Percentiles rank a stretch among this genome's conserved stretches.
Conservation (phyloP, 176 grass and related monocot species). For the Carex kokanica region DNA sequence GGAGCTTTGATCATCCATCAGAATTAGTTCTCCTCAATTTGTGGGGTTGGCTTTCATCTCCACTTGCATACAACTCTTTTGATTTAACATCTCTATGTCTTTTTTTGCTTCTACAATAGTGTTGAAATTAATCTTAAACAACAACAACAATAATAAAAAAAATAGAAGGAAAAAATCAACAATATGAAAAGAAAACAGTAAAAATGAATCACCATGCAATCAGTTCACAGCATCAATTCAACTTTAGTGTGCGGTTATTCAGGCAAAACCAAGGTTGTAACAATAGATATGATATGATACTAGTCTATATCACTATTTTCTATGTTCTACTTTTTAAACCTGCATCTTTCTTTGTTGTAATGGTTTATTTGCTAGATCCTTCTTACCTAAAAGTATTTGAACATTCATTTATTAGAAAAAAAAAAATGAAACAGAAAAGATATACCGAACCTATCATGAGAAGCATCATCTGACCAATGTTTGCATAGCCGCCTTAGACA, state of each 20-base stretch:
- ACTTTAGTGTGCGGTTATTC: neutral
- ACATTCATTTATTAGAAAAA: neutral
- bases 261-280: neutral
- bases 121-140: conserved; percentile 23
- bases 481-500: conserved; percentile 59
- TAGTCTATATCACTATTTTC: neutral
- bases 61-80: conserved; percentile 29
- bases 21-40: conserved; percentile 39
- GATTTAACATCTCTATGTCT: conserved; percentile 9
- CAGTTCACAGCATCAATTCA: neutral
- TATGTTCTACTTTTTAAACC: neutral
- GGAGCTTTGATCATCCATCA: conserved; percentile 21
- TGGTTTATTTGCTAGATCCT: conserved; percentile 3
- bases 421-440: neutral
- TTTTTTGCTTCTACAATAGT: conserved; percentile 29
- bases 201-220: neutral
- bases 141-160: neutral
- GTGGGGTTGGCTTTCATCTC: conserved; percentile 17
- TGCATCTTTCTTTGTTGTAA: neutral
- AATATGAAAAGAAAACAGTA: neutral
- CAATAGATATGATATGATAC: neutral
- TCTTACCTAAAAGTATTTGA: neutral
- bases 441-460: conserved; percentile 36
- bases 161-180: neutral
- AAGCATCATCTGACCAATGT: conserved; percentile 44